Base-by-base conservation (phyloP, 306 rosid species). In the Styphnolobium japonicum region DNA sequence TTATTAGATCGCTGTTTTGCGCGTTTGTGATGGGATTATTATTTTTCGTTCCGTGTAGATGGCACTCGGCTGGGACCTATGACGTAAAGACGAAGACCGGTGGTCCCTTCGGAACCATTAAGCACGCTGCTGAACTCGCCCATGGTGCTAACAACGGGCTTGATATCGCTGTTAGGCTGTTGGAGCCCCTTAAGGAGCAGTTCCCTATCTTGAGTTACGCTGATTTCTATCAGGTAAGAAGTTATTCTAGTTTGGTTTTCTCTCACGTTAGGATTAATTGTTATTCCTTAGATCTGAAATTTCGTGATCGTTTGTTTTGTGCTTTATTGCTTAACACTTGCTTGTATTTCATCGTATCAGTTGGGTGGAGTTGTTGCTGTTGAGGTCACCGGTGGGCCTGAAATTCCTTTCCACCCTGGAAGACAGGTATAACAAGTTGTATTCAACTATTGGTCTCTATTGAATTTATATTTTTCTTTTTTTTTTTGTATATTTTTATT, bases 21-120 rank as follows among this genome's bases (percentile, higher is more conserved):
- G 31, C 4, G 14, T 34, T 2, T 27, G 36, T 71, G 49, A 53
- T 4, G 16, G 7, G 75, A 0, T 23, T 69, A 25, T 18, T 18
- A 4, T 52, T 19, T n/a, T 63, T 63, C 10, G 10, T 16, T 68
- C 19, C 21, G 21, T 79, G 68, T 73, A 90, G 97, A 83, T 90
- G 97, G 94, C 94, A 92, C 77, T 89, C 97, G 10, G 97, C 97
- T 40, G 97, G 97, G 3, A 91, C 97, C 45, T 92, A 74, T 56
- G 94, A 90, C 43, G 48, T 67, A 37, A 84, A 84, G 42, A 61
- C 92, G 0, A 90, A 25, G 86, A 92, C 94, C 5, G 94, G 92
- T 16, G 97, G 94, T 10, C 97, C 94, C 0, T 92, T 90, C 45
- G 97, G 92, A 51, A 92, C 97, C 31, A 92, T 92, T 23, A 88